Conservation (phyloP, 495 filamentous ascomycete genomes). For the Penicillium lividum region DNA sequence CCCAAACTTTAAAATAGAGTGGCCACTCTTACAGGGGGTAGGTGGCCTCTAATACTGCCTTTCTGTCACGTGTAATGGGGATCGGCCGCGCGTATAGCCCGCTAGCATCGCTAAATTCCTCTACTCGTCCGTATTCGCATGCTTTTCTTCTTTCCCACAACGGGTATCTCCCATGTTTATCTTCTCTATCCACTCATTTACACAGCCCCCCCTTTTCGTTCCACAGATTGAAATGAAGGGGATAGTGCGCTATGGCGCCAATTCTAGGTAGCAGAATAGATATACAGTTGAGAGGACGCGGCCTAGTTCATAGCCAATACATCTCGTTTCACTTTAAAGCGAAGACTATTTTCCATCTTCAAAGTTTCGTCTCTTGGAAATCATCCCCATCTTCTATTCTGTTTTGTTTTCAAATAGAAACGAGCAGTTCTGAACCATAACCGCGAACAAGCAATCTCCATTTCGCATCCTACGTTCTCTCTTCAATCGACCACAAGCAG, state of each 20-base stretch:
- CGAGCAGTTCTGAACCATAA: too few species aligned
- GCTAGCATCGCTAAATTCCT: background rate
- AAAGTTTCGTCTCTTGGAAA: background rate
- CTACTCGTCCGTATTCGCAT: background rate
- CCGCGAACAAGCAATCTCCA: too few species aligned
- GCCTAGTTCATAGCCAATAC: too few species aligned
- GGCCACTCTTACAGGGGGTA: background rate
- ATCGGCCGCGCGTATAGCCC: slow-evolving; percentile 1
- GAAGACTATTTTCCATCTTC: background rate
- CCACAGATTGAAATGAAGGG: slow-evolving; percentile 7
- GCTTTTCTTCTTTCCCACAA: background rate
- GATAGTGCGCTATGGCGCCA: slow-evolving; percentile 11
- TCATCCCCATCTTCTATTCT: too few species aligned
- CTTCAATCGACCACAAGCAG: too few species aligned
- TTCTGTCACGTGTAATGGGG: background rate
- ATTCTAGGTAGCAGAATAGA: slow-evolving; percentile 15
- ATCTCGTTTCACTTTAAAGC: background rate
- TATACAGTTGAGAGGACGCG: background rate
- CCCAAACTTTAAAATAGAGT: background rate
- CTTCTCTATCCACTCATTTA: background rate
- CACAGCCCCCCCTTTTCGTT: slow-evolving; percentile 18
- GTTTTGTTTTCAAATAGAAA: too few species aligned
- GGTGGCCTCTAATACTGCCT: background rate
- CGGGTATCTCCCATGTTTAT: background rate
- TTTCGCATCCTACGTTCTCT: too few species aligned